Percentiles rank a stretch among this genome's conserved stretches.
phyloP scores from a whole-genome alignment of 345 rosid genomes.

The Salix koriyanagi region DNA sequence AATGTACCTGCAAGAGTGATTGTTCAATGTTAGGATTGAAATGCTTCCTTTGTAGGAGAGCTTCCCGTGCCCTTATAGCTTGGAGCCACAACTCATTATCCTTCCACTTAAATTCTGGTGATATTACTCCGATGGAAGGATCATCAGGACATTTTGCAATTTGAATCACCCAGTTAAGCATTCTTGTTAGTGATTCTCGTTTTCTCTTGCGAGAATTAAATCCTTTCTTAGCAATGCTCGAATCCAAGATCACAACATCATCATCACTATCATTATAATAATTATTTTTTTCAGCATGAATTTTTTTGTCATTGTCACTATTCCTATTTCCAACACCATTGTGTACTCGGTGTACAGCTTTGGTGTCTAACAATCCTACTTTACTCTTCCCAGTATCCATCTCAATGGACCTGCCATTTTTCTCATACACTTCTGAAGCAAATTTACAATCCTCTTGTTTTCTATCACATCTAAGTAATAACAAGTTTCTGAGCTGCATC shows the following conservation, averaged over 20 bases:
- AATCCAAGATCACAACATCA: slow-evolving; percentile 11
- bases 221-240: slow-evolving; percentile 12
- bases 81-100: slow-evolving; percentile 37
- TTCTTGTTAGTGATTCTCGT: slow-evolving; percentile 33
- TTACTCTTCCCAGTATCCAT: slow-evolving; percentile 11
- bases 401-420: slow-evolving; percentile 10
- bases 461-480: slow-evolving; percentile 20
- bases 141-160: slow-evolving; percentile 47
- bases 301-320: slow-evolving; percentile 24
- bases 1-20: slow-evolving; percentile 11
- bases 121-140: slow-evolving; percentile 42
- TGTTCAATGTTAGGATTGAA: slow-evolving; percentile 3
- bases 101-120: slow-evolving; percentile 43
- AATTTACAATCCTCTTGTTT: slow-evolving; percentile 21
- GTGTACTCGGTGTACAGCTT: slow-evolving; percentile 8
- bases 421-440: slow-evolving; percentile 11
- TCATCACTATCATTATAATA: neutral
- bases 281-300: slow-evolving; percentile 3
- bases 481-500: slow-evolving; percentile 40
- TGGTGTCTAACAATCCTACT: slow-evolving; percentile 9
- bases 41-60: slow-evolving; percentile 34
- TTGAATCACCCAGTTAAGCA: slow-evolving; percentile 61
- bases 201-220: slow-evolving; percentile 37
- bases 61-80: slow-evolving; percentile 46
- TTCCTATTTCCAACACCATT: slow-evolving; percentile 10